Percentiles rank a stretch among this genome's conserved stretches.
Conservation (phyloP, 31 red algal genomes). For the Porphyra umbilicalis region DNA sequence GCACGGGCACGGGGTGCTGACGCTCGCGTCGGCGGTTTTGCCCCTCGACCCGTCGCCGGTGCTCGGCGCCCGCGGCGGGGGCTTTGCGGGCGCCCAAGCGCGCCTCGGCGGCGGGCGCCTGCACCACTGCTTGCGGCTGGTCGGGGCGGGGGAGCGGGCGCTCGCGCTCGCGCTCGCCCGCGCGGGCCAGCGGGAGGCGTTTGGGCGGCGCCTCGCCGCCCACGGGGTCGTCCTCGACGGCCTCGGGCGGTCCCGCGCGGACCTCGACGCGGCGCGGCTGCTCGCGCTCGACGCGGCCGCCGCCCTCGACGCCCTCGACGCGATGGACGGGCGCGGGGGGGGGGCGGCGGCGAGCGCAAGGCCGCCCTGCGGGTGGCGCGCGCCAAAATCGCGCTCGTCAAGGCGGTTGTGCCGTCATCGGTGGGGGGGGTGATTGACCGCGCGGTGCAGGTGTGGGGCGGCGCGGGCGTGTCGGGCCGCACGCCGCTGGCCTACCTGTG, state of each 20-base stretch:
- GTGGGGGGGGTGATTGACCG: constrained; percentile 50
- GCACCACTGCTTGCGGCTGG: constrained; percentile 84
- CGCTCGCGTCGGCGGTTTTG: constrained; percentile 43
- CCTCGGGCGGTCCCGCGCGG: constrained; percentile 40
- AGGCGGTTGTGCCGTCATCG: constrained; percentile 43
- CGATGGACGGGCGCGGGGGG: neutral
- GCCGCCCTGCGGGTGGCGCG: neutral
- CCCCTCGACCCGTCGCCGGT: constrained; percentile 5
- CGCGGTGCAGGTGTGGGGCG: constrained; percentile 74
- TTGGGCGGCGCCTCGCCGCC: constrained; percentile 34
- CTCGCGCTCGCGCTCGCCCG: constrained; percentile 38
- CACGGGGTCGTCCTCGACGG: constrained; percentile 44
- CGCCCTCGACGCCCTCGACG: constrained; percentile 34
- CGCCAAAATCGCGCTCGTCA: constrained; percentile 25
- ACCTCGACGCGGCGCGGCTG: constrained; percentile 41
- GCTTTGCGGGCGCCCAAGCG: constrained; percentile 78
- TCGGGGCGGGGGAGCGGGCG: constrained; percentile 60
- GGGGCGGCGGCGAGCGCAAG: neutral
- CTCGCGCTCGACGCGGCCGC: constrained; percentile 13
- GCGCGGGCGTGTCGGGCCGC: constrained; percentile 71
- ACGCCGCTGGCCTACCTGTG: constrained; percentile 41
- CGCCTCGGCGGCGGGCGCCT: constrained; percentile 79
- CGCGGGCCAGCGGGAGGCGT: constrained; percentile 30
- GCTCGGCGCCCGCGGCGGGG: constrained; percentile 55
- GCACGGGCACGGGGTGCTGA: constrained; percentile 84